phyloP scores from a whole-genome alignment of 345 rosid species.

The Eucalyptus lansdowneana region DNA sequence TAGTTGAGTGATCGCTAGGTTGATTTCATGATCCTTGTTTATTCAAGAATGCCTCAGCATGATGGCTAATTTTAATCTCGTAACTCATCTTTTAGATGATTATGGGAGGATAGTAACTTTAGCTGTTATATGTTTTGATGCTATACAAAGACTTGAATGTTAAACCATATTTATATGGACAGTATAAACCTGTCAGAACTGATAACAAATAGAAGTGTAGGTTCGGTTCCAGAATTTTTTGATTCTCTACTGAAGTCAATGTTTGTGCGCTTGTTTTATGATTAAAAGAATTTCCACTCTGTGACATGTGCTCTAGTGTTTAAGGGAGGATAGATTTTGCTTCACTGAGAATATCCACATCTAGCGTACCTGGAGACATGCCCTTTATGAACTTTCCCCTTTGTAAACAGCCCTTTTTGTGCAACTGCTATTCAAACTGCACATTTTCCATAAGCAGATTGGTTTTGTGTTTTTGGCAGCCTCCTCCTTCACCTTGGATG shows the following conservation, averaged over 20 bases:
- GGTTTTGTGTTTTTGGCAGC: constrained; percentile 28
- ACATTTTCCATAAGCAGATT: background rate
- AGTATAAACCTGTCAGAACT: background rate
- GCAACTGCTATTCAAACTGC: background rate
- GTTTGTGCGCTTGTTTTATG: background rate
- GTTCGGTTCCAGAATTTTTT: background rate
- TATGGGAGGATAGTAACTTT: background rate
- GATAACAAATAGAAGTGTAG: background rate
- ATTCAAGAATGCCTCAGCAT: background rate
- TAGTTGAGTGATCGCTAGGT: background rate
- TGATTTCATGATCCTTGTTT: background rate
- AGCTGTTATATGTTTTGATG: background rate
- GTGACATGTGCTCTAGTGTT: background rate
- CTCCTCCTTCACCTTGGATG: constrained; percentile 84
- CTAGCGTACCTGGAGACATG: background rate
- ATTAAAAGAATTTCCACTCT: background rate
- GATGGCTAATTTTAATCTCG: background rate
- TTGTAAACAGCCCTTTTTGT: background rate
- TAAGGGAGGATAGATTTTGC: background rate
- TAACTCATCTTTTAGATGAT: background rate
- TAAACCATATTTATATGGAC: background rate
- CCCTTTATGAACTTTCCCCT: background rate
- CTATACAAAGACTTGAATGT: background rate
- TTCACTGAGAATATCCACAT: background rate
- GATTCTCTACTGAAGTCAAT: background rate